A percentile compares a stretch with the other conserved stretches of the same genome.
Evolutionary conservation across 129 eudicot species (phyloP).

Genomic region (Lactuca saligna): DNA sequence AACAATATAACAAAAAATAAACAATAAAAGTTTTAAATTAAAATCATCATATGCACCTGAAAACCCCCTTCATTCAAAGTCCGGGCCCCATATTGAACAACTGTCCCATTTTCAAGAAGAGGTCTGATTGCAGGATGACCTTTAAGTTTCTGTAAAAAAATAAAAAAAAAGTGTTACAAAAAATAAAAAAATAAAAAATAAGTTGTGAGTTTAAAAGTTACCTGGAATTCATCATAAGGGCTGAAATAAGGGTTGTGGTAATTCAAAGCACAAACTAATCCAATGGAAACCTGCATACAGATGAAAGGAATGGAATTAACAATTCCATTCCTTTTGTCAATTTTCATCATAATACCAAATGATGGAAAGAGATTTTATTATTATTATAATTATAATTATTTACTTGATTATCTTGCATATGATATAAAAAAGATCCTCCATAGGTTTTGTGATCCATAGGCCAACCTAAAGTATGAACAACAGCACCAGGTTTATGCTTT

Average conservation of each 20-base stretch:
- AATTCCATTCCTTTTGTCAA: neutral
- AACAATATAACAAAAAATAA: neutral
- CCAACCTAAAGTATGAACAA: conserved; percentile 96
- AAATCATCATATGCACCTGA: conserved; percentile 55
- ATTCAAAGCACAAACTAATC: conserved; percentile 89
- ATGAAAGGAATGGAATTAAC: neutral
- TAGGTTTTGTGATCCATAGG: conserved; percentile 89
- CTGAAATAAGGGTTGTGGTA: conserved; percentile 87
- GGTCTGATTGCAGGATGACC: conserved; percentile 80
- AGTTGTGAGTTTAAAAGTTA: conserved; percentile 1
- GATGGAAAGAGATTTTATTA: neutral
- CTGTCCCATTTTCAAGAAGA: conserved; percentile 87
- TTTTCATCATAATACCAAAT: neutral
- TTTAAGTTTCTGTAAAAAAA: conserved; percentile 68
- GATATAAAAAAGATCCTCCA: conserved; percentile 95
- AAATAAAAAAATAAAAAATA: neutral
- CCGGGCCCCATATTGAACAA: conserved; percentile 93
- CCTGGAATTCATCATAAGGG: conserved; percentile 98
- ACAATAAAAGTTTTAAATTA: neutral
- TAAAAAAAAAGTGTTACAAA: conserved; percentile 2
- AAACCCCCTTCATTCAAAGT: conserved; percentile 97
- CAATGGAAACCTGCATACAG: conserved; percentile 70
- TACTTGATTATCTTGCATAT: conserved; percentile 96
- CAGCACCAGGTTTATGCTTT: conserved; percentile 82
- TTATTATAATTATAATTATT: neutral